Percentiles rank a stretch among this genome's conserved stretches.
Conservation (phyloP, 257 asterid genomes). For the Pogostemon cablin region DNA sequence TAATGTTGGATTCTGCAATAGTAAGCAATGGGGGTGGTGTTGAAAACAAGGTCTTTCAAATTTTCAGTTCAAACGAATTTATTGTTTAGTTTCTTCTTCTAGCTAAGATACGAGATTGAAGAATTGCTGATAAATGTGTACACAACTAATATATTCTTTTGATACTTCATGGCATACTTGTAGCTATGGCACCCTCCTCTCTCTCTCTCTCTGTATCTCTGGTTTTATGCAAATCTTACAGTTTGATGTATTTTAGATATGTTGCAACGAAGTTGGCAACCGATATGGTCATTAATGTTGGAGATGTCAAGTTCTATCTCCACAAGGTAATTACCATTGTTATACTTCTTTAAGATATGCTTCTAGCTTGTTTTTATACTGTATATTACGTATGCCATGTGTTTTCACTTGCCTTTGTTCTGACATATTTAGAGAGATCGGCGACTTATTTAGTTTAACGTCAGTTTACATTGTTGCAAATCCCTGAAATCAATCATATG, state of each 20-base stretch:
- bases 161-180: neutral
- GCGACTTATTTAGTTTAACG: neutral
- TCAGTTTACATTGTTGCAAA: too few species aligned
- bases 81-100: neutral
- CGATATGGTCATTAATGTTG: slow-evolving; percentile 47
- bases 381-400: neutral
- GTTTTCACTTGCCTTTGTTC: neutral
- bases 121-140: neutral
- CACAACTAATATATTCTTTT: neutral
- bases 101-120: neutral
- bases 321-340: slow-evolving; percentile 43
- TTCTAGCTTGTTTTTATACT: neutral
- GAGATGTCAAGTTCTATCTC: slow-evolving; percentile 50
- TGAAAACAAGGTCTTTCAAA: neutral
- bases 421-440: neutral
- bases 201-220: neutral
- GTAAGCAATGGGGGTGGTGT: neutral
- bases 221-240: slow-evolving; percentile 18
- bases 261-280: slow-evolving; percentile 52
- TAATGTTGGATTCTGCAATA: neutral
- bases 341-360: neutral
- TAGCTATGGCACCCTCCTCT: too few species aligned
- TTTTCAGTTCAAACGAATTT: neutral
- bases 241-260: slow-evolving; percentile 38
- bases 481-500: neutral